These are phyloP conservation scores for Epichloe sylvatica DNA, from an alignment of 2,329 filamentous ascomycete genomes.

Conservation along the genomic window DNA sequence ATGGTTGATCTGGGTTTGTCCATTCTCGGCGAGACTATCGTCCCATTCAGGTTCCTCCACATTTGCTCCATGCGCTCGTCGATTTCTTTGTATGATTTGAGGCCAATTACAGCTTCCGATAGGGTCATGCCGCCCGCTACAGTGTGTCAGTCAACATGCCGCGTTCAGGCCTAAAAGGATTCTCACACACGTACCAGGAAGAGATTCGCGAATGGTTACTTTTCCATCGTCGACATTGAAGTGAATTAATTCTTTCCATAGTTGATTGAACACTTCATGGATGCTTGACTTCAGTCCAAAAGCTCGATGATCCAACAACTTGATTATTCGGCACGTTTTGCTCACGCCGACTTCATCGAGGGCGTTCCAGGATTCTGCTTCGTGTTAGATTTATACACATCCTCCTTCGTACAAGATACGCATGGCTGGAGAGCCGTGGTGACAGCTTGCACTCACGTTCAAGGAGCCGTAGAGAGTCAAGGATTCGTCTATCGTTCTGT, in stretches of 20 bases:
- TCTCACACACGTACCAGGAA: conserved; percentile 30
- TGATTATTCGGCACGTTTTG: conserved; percentile 47
- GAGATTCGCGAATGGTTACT: conserved; percentile 41
- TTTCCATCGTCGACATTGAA: conserved; percentile 42
- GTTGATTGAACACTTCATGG: conserved; percentile 48
- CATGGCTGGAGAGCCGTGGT: background rate
- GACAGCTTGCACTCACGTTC: conserved; percentile 31
- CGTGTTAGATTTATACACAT: conserved; percentile 8
- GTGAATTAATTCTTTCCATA: conserved; percentile 57
- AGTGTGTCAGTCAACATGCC: conserved; percentile 9
- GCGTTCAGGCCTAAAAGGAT: no score
- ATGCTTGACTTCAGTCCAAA: conserved; percentile 54
- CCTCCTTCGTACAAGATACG: background rate
- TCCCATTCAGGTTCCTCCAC: conserved; percentile 48
- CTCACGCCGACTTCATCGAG: conserved; percentile 47
- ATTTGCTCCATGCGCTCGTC: conserved; percentile 45
- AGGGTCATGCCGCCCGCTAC: conserved; percentile 39
- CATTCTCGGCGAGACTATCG: conserved; percentile 48
- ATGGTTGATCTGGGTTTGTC: conserved; percentile 20
- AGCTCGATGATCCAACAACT: conserved; percentile 50
- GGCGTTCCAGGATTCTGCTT: conserved; percentile 39
- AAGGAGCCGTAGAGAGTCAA: conserved; percentile 43
- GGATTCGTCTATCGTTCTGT: conserved; percentile 37
- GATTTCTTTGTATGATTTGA: conserved; percentile 47
- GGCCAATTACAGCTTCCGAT: conserved; percentile 38